Evolutionary conservation across 768 basidiomycete species (phyloP), one percentile per base, ranked within the genome.

Genomic region (Amanita phalloides): DNA sequence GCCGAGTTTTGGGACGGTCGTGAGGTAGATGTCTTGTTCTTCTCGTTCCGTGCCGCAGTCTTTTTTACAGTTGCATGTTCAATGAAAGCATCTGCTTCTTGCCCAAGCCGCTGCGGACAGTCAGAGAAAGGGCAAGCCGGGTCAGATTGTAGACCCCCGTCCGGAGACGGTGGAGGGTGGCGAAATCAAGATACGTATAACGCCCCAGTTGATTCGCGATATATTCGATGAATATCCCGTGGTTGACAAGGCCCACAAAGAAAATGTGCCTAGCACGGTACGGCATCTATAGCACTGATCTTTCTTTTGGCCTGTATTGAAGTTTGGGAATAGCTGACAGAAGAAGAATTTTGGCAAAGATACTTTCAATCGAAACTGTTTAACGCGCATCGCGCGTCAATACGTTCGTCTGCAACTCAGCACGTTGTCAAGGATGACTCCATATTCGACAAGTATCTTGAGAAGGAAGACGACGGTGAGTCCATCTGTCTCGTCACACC

Each of bases 181-280:
- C 14, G 89, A 94, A 66, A 78, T 87, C 62, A 94, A 90, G 66
- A 90, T 93, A 56, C 79, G 85, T 56, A 85, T 95, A 45, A 94
- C 92, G 2, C 88, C 88, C 13, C 90, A 93, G 66, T 76, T 97
- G 42, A 87, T 95, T 32, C 83, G 90, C 59, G 95, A 98, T 61
- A 92, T 98, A 45, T 99, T 99, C 60, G 93, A 98, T 57, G 94
- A 96, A 69, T 98, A 93, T 63, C 94, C 96, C 2, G 86, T 96
- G 30, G 91, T 98, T 10, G 84, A 86, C 37, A 87, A 81, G 65
- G 95, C 93, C 0, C 95, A 96, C 61, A 84, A 71, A 54, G 93
- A 95, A 61, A 93, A 94, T 58, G 94, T 98, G 1, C 93, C 95
- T 2, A 77, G 68, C 56, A 86, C 88, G 74, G 93, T 86, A 70